Evolutionary conservation across 495 filamentous ascomycete species (phyloP).

Genomic region (Xylaria palmicola): DNA sequence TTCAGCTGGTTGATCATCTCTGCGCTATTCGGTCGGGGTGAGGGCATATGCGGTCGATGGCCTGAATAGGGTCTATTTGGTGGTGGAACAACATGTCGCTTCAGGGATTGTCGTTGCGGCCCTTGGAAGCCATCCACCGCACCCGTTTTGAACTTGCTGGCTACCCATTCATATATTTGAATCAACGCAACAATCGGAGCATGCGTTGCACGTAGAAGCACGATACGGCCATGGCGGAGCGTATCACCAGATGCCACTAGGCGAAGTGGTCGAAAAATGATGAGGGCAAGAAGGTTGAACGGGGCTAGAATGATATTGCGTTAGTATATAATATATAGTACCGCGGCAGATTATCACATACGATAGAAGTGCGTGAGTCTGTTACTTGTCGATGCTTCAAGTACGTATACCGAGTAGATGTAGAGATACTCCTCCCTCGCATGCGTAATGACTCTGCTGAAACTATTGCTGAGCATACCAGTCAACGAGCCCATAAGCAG

Average conservation of each 20-base stretch:
- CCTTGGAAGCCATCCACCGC: constrained; percentile 33
- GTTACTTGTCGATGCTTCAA: constrained; percentile 76
- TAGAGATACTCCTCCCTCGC: constrained; percentile 85
- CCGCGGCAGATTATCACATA: constrained; percentile 33
- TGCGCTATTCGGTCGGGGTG: constrained; percentile 19
- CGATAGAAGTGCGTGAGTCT: constrained; percentile 80
- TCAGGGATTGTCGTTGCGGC: constrained; percentile 24
- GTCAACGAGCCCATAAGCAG: constrained; percentile 89
- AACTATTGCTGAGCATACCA: constrained; percentile 85
- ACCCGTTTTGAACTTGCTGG: constrained; percentile 26
- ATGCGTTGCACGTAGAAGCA: constrained; percentile 67
- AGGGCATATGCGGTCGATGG: constrained; percentile 18
- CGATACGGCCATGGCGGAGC: constrained; percentile 71
- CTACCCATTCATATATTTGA: constrained; percentile 48
- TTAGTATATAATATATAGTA: constrained; percentile 16
- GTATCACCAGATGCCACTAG: constrained; percentile 67
- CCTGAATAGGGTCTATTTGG: constrained; percentile 14
- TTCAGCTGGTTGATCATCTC: constrained; percentile 20
- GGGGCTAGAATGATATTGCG: constrained; percentile 32
- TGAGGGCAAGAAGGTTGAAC: constrained; percentile 78
- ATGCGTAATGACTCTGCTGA: constrained; percentile 72
- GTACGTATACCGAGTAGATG: constrained; percentile 71
- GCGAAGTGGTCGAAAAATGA: constrained; percentile 79
- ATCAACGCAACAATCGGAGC: constrained; percentile 54
- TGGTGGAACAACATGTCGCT: constrained; percentile 11